Evolutionary conservation across 73 alveolate genomes (phyloP).

Genomic region (Paramecium tetraurelia): DNA sequence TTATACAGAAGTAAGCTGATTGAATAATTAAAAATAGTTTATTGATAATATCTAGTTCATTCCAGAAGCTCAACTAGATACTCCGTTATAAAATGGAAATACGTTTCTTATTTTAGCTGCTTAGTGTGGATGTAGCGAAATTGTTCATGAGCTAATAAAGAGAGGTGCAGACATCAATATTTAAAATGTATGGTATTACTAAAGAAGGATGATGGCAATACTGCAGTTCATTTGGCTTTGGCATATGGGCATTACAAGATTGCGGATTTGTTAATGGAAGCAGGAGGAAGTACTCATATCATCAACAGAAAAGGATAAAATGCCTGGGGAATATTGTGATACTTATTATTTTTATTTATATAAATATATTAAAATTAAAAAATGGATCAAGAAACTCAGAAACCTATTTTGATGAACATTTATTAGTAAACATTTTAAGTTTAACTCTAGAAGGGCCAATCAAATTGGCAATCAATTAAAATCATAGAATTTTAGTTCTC

Average conservation of each 20-base stretch:
- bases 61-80: not conserved
- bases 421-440: not conserved
- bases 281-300: constrained; percentile 16
- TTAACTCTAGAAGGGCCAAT: not conserved
- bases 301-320: not conserved
- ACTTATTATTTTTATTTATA: not conserved
- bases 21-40: not conserved
- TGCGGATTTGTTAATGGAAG: constrained; percentile 53
- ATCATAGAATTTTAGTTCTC: not conserved
- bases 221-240: constrained; percentile 62
- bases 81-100: not conserved
- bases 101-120: constrained; percentile 52
- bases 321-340: constrained; percentile 37
- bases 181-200: constrained; percentile 37
- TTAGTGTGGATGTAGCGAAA: constrained; percentile 38
- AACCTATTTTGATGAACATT: not conserved
- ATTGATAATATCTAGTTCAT: not conserved
- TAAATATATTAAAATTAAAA: not conserved
- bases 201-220: constrained; percentile 60
- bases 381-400: not conserved
- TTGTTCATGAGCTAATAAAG: constrained; percentile 34
- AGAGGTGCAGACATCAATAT: constrained; percentile 52
- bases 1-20: not conserved
- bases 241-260: constrained; percentile 54
- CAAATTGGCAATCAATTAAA: not conserved